phyloP scores from a whole-genome alignment of 2,329 filamentous ascomycete genomes.

The Pezicula radicicola region DNA sequence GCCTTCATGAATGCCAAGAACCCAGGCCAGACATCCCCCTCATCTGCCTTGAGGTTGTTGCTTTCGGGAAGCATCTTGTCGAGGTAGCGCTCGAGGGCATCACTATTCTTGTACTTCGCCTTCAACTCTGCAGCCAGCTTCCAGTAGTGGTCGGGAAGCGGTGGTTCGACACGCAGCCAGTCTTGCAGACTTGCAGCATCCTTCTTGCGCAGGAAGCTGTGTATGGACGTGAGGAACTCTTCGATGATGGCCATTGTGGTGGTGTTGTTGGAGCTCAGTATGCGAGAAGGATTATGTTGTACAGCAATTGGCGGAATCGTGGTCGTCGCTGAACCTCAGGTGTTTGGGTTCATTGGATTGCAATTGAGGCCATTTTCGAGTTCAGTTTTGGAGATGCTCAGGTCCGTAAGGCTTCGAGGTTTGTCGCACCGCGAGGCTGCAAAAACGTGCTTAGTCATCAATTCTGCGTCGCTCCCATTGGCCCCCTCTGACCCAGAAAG shows the following conservation, averaged over 20 bases:
- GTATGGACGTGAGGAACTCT: constrained; percentile 66
- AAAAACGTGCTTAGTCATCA: too few relatives aligned
- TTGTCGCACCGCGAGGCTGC: too few relatives aligned
- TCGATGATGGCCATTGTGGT: constrained; percentile 57
- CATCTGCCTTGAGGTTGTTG: constrained; percentile 60
- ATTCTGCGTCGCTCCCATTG: too few relatives aligned
- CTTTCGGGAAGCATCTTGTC: constrained; percentile 62
- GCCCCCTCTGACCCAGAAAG: too few relatives aligned
- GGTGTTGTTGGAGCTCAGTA: neutral
- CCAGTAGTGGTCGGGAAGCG: constrained; percentile 63
- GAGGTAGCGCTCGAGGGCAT: constrained; percentile 60
- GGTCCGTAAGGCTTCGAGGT: too few relatives aligned
- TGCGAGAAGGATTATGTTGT: neutral
- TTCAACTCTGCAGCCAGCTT: constrained; percentile 67
- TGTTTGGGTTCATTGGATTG: too few relatives aligned
- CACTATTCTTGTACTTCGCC: constrained; percentile 44
- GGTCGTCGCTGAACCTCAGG: neutral
- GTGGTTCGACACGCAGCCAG: constrained; percentile 74
- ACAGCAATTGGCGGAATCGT: neutral
- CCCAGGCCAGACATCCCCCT: constrained; percentile 68
- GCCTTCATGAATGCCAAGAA: constrained; percentile 78
- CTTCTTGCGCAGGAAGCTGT: constrained; percentile 56
- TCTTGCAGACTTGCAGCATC: constrained; percentile 64
- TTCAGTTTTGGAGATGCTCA: too few relatives aligned
- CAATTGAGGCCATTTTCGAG: too few relatives aligned